Base-by-base conservation (phyloP, 202 grass and related monocot species). In the Schoenoplectus triqueter region DNA sequence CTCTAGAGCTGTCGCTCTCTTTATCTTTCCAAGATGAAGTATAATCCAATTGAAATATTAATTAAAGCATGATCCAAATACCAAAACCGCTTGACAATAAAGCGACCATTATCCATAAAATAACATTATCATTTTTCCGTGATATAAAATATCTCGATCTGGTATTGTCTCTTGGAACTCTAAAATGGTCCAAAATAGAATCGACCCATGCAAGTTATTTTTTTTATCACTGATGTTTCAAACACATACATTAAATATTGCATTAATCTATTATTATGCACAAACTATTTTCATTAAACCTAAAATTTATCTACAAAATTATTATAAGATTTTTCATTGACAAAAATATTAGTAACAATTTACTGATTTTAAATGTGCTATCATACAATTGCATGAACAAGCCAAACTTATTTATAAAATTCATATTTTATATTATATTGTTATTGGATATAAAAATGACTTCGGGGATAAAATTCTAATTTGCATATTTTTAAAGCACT, bases 31-130 rank as follows among this genome's bases (percentile, higher is more conserved):
- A 72, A 49, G 44, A 49, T 7, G 18, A 74, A 74, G 21, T 57
- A 57, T 57, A 41, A 59, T 44, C 14, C 5, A 78, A 78, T 60
- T 44, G 11, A 41, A 60, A 60, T 59, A 73, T 50, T 78, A 5
- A 60, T 78, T 78, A 60, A 78, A 78, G 31, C 52, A 78, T 42
- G 14, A 60, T 60, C 22, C 13, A 78, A 78, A 55, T 78, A 59
- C 54, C 6, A 44, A 44, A 78, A 44, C 21, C 2, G 74, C 31
- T 60, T 13, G 54, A 31, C 74, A 17, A 78, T n/a, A 78, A 13
- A 78, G 14, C 15, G 54, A n/a, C 52, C 54, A 78, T 31, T 14
- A 78, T 7, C 14, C 54, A 60, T 78, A 78, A 44, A 60, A 60
- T 3, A 78, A 78, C 31, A 78, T 78, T 78, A 60, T 78, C 54